A percentile compares a stretch with the other conserved stretches of the same genome.
These are phyloP conservation scores for Schizonepeta tenuifolia DNA, from an alignment of 257 asterid species.

Conservation along the genomic window DNA sequence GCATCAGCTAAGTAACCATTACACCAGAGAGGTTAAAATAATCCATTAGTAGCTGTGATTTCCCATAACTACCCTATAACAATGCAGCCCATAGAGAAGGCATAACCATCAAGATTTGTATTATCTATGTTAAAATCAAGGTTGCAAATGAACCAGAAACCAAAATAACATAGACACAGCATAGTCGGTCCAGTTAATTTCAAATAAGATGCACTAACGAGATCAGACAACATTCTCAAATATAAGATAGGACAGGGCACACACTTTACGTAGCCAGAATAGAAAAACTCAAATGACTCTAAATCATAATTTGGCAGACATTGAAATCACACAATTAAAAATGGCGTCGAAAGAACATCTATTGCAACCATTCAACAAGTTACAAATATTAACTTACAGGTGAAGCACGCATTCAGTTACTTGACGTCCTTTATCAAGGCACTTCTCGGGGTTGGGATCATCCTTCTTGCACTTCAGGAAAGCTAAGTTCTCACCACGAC, in stretches of 20 bases:
- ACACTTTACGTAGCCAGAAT: neutral
- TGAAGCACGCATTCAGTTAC: constrained; percentile 77
- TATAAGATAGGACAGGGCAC: neutral
- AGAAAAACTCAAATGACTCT: constrained; percentile 15
- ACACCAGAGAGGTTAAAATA: neutral
- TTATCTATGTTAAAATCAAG: neutral
- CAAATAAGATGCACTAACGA: constrained; percentile 12
- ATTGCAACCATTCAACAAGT: constrained; percentile 18
- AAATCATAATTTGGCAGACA: constrained; percentile 16
- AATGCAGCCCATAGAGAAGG: neutral
- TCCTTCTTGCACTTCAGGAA: constrained; percentile 81
- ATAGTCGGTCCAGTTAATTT: no score
- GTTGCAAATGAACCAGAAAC: constrained; percentile 2
- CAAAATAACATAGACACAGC: neutral
- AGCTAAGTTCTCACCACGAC: constrained; percentile 71
- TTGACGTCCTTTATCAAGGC: constrained; percentile 79
- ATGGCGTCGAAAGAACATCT: neutral
- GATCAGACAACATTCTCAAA: neutral
- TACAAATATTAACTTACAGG: constrained; percentile 58
- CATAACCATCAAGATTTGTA: neutral
- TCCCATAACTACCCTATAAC: neutral
- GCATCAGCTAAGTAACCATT: neutral
- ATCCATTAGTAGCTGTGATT: neutral
- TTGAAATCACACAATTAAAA: constrained; percentile 9
- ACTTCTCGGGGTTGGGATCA: constrained; percentile 82